A percentile compares a stretch with the other conserved stretches of the same genome.
phyloP scores from a whole-genome alignment of 257 asterid genomes.

The Haberlea rhodopensis region DNA sequence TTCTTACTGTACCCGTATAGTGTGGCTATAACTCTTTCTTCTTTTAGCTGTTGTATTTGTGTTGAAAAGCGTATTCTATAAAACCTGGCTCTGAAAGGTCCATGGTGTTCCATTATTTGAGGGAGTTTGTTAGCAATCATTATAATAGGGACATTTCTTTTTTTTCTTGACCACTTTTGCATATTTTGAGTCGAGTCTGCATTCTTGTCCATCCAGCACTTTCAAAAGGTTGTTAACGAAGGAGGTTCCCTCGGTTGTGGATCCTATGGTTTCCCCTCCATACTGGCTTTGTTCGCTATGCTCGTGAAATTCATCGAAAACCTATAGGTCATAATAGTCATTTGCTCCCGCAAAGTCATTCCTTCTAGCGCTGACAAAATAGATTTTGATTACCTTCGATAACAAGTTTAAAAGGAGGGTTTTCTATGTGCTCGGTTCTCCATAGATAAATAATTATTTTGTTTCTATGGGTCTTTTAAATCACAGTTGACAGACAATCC shows the following conservation, averaged over 20 bases:
- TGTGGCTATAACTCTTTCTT: not conserved
- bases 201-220: too few relatives aligned
- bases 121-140: not conserved
- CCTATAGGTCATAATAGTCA: not conserved
- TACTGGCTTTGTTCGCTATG: not conserved
- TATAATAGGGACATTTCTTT: too few relatives aligned
- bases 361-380: not conserved
- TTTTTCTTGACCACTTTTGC: too few relatives aligned
- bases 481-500: not conserved
- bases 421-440: not conserved
- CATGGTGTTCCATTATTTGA: not conserved
- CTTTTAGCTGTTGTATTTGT: not conserved
- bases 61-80: not conserved
- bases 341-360: not conserved
- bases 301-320: not conserved
- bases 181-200: too few relatives aligned
- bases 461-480: not conserved
- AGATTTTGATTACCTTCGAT: not conserved
- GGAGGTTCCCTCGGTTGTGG: not conserved
- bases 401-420: not conserved
- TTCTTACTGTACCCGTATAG: not conserved
- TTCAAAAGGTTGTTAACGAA: too few relatives aligned
- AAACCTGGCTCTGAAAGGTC: not conserved
- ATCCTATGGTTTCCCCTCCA: not conserved
- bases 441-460: not conserved